phyloP scores from a whole-genome alignment of 2,329 filamentous ascomycete genomes.

The Trichoderma asperellum region DNA sequence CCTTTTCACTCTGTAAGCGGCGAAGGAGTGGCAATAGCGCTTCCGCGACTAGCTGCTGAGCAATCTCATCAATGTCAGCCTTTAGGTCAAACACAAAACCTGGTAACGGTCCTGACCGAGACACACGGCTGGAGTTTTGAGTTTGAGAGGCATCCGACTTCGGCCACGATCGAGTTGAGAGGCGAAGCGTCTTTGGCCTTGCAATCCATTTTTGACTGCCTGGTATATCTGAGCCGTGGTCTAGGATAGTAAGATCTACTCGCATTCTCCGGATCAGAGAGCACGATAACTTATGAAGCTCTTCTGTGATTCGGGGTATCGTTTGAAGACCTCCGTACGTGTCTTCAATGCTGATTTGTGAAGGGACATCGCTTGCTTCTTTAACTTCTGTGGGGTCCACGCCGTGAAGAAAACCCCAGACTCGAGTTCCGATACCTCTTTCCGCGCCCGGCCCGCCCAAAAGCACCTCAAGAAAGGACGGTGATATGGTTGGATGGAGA shows the following conservation, averaged over 20 bases:
- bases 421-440: constrained; percentile 69
- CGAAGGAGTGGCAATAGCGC: constrained; percentile 72
- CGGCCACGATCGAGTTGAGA: constrained; percentile 71
- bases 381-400: constrained; percentile 76
- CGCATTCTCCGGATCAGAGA: constrained; percentile 80
- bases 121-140: constrained; percentile 70
- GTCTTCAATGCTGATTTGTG: constrained; percentile 93
- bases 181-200: constrained; percentile 76
- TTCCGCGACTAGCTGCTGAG: constrained; percentile 71
- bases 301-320: constrained; percentile 64
- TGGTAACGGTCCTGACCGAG: constrained; percentile 74
- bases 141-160: constrained; percentile 48
- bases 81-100: constrained; percentile 70
- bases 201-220: constrained; percentile 68
- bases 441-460: constrained; percentile 71
- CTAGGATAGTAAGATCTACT: constrained; percentile 67
- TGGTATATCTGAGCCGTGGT: constrained; percentile 43
- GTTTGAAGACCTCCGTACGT: constrained; percentile 77
- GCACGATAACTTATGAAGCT: constrained; percentile 68
- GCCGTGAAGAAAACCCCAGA: constrained; percentile 82
- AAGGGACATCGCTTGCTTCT: constrained; percentile 71
- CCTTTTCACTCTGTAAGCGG: constrained; percentile 69
- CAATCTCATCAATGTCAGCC: constrained; percentile 61
- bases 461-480: constrained; percentile 67
- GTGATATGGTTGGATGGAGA: constrained; percentile 62